Percentiles rank a stretch among this genome's conserved stretches.
These are phyloP conservation scores for Annulohypoxylon nitens DNA, from an alignment of 495 filamentous ascomycete genomes.

Conservation along the genomic window DNA sequence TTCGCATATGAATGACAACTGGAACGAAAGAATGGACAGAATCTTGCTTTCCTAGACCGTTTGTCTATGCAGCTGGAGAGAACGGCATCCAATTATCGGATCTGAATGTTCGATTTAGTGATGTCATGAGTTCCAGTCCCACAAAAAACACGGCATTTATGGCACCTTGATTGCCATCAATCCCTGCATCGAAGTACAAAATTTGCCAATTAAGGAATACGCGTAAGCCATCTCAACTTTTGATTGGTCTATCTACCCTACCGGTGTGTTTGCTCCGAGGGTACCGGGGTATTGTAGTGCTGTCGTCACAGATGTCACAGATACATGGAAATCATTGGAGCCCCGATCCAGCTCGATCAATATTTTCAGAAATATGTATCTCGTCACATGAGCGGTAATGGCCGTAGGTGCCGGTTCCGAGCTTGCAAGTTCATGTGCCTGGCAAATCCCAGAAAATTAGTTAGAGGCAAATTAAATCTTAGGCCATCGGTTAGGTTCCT, in stretches of 20 bases:
- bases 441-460: conserved; percentile 26
- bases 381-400: not conserved
- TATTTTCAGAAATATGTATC: conserved; percentile 25
- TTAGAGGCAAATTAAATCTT: conserved; percentile 26
- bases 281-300: conserved; percentile 7
- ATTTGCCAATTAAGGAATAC: conserved; percentile 37
- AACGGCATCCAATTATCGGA: conserved; percentile 24
- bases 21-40: not conserved
- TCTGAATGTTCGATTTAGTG: conserved; percentile 20
- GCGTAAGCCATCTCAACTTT: not conserved
- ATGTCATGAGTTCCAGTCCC: conserved; percentile 26
- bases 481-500: conserved; percentile 24
- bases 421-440: not conserved
- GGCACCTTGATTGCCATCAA: conserved; percentile 20
- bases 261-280: conserved; percentile 38
- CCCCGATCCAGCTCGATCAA: not conserved
- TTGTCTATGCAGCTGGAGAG: not conserved
- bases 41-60: not conserved
- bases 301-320: conserved; percentile 34
- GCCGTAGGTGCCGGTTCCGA: not conserved
- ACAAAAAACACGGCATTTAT: conserved; percentile 18
- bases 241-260: conserved; percentile 27
- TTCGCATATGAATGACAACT: not conserved
- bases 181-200: conserved; percentile 30
- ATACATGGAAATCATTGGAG: conserved; percentile 4